Percentiles rank a stretch among this genome's conserved stretches.
These are phyloP conservation scores for Aspergillus sp. DNA, from an alignment of 2,329 filamentous ascomycete genomes.

Conservation along the genomic window DNA sequence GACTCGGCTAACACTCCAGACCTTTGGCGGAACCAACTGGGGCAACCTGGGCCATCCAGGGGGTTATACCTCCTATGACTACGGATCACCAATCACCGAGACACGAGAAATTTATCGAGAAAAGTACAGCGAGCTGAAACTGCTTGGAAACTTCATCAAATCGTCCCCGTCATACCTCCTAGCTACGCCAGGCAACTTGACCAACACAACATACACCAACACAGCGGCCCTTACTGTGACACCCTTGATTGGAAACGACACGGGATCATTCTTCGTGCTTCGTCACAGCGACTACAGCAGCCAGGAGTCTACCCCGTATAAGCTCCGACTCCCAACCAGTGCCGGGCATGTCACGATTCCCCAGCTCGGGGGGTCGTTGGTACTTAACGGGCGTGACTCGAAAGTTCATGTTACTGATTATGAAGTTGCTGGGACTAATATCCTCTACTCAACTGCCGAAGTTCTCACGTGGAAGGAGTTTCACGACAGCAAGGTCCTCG, in stretches of 20 bases:
- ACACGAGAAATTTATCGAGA: slow-evolving; percentile 67
- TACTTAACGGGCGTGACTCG: slow-evolving; percentile 44
- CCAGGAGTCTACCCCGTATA: slow-evolving; percentile 59
- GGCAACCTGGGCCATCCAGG: slow-evolving; percentile 72
- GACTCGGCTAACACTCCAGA: slow-evolving; percentile 37
- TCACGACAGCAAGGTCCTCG: slow-evolving; percentile 51
- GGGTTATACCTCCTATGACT: slow-evolving; percentile 63
- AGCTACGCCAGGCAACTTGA: slow-evolving; percentile 52
- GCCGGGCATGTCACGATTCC: slow-evolving; percentile 41
- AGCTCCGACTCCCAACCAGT: slow-evolving; percentile 55
- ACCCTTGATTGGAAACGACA: slow-evolving; percentile 56
- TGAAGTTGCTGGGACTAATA: slow-evolving; percentile 38
- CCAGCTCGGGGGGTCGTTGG: slow-evolving; percentile 40
- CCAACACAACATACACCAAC: slow-evolving; percentile 46
- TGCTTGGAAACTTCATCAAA: slow-evolving; percentile 72
- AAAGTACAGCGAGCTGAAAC: slow-evolving; percentile 78
- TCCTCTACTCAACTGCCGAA: slow-evolving; percentile 47
- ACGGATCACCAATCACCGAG: slow-evolving; percentile 66
- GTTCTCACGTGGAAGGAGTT: slow-evolving; percentile 59
- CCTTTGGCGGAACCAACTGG: slow-evolving; percentile 80
- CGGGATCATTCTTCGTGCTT: slow-evolving; percentile 60
- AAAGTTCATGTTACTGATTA: slow-evolving; percentile 47
- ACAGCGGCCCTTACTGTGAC: slow-evolving; percentile 60
- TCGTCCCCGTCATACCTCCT: slow-evolving; percentile 70
- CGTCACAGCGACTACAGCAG: slow-evolving; percentile 67